phyloP scores from a whole-genome alignment of 345 rosid species.

The Murraya koenigii region DNA sequence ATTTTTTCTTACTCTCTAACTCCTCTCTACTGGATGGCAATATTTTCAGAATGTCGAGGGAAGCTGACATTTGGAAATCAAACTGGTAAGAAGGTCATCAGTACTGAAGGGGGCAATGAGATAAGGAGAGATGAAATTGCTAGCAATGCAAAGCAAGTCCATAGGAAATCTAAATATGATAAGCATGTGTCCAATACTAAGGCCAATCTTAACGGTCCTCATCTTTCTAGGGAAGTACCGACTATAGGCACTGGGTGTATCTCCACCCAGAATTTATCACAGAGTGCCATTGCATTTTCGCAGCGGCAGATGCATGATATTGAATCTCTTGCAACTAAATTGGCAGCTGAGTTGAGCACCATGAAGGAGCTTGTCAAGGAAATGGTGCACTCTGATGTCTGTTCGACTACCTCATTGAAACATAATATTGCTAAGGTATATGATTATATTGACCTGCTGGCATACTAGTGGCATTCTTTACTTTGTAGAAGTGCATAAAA shows the following conservation, averaged over 20 bases:
- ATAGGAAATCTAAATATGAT: constrained; percentile 28
- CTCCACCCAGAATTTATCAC: constrained; percentile 49
- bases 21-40: constrained; percentile 11
- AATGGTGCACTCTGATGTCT: constrained; percentile 33
- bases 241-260: constrained; percentile 34
- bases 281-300: constrained; percentile 71
- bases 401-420: constrained; percentile 27
- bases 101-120: constrained; percentile 42
- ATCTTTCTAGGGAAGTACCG: constrained; percentile 22
- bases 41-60: constrained; percentile 53
- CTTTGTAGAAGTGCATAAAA: neutral
- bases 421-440: constrained; percentile 57
- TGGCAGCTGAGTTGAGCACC: constrained; percentile 54
- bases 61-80: constrained; percentile 48
- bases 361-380: constrained; percentile 63
- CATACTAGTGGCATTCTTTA: constrained; percentile 11
- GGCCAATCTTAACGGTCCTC: constrained; percentile 38
- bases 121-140: constrained; percentile 37
- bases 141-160: constrained; percentile 25
- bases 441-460: constrained; percentile 26
- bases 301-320: constrained; percentile 73
- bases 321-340: constrained; percentile 54
- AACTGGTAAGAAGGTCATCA: constrained; percentile 32
- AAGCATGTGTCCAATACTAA: constrained; percentile 18
- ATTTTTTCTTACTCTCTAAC: neutral